phyloP scores from a whole-genome alignment of 2,329 filamentous ascomycete genomes.

The Penicillium sp. region DNA sequence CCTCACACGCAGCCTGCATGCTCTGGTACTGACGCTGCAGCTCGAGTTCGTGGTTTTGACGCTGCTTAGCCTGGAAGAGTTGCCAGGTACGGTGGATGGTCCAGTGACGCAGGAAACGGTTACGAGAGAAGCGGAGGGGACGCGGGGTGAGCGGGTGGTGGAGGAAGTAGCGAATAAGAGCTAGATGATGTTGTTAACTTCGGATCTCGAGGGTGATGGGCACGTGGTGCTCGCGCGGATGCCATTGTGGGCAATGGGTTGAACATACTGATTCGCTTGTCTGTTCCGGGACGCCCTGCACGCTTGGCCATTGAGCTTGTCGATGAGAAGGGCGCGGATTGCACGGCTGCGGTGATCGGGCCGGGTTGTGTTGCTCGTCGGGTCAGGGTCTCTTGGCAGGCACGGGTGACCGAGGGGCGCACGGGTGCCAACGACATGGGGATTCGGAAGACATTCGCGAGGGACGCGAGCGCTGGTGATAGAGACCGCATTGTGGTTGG shows the following conservation, averaged over 20 bases:
- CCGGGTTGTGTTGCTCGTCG: conserved; percentile 18
- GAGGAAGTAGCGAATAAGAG: conserved; percentile 69
- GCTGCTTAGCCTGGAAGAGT: conserved; percentile 71
- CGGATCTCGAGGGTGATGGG: not conserved
- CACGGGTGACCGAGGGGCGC: conserved; percentile 25
- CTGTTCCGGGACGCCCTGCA: conserved; percentile 33
- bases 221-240: not conserved
- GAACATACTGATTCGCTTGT: conserved; percentile 48
- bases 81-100: conserved; percentile 97
- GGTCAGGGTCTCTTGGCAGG: conserved; percentile 23
- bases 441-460: conserved; percentile 48
- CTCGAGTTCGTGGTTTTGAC: conserved; percentile 64
- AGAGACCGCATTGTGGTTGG: conserved; percentile 33
- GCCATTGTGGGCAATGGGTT: not conserved
- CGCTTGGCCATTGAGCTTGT: conserved; percentile 42
- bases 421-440: conserved; percentile 35
- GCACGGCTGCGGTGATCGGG: conserved; percentile 24
- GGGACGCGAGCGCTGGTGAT: conserved; percentile 44
- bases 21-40: conserved; percentile 77
- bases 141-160: conserved; percentile 67
- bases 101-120: conserved; percentile 90
- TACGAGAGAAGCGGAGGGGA: conserved; percentile 85
- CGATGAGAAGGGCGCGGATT: conserved; percentile 40
- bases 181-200: conserved; percentile 32
- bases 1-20: conserved; percentile 85